Conservation (phyloP, 495 filamentous ascomycete genomes). For the Aspergillus bridgeri region DNA sequence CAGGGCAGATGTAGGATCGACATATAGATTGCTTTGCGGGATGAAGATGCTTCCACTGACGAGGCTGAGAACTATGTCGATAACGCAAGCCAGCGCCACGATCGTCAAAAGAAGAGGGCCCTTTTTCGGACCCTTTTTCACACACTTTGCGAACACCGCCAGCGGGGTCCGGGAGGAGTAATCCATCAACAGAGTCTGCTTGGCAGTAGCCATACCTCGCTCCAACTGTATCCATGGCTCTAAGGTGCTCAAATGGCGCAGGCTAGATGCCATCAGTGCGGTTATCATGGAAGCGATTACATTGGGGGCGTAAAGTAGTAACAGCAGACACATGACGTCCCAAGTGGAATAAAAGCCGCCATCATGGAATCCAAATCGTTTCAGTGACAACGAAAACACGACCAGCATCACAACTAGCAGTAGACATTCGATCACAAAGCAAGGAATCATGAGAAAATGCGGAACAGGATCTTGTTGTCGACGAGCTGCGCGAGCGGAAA, state of each 20-base stretch:
- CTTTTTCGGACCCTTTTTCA: slow-evolving; percentile 1
- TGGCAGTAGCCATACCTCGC: slow-evolving; percentile 9
- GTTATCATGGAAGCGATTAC: slow-evolving; percentile 24
- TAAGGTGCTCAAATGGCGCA: slow-evolving; percentile 19
- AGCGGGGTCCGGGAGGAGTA: slow-evolving; percentile 18
- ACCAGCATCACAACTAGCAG: slow-evolving; percentile 12
- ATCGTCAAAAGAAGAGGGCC: slow-evolving; percentile 4
- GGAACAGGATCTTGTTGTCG: slow-evolving; percentile 16
- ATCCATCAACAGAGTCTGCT: slow-evolving; percentile 13
- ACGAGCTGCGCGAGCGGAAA: background rate
- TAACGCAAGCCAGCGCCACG: slow-evolving; percentile 13
- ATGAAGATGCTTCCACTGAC: slow-evolving; percentile 25
- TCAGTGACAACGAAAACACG: slow-evolving; percentile 14
- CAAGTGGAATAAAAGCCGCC: slow-evolving; percentile 9
- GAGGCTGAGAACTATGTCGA: slow-evolving; percentile 17
- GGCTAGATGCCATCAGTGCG: slow-evolving; percentile 20
- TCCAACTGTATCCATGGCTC: slow-evolving; percentile 25
- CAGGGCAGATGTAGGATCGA: slow-evolving; percentile 1
- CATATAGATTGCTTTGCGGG: slow-evolving; percentile 11
- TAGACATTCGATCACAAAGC: slow-evolving; percentile 21
- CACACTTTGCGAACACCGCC: slow-evolving; percentile 2
- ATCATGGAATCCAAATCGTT: slow-evolving; percentile 12
- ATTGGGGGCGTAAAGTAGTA: slow-evolving; percentile 21
- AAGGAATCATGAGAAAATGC: slow-evolving; percentile 24
- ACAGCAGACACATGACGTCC: slow-evolving; percentile 6